Conservation (phyloP, 257 asterid genomes). For the Nicotiana obtusifolia region DNA sequence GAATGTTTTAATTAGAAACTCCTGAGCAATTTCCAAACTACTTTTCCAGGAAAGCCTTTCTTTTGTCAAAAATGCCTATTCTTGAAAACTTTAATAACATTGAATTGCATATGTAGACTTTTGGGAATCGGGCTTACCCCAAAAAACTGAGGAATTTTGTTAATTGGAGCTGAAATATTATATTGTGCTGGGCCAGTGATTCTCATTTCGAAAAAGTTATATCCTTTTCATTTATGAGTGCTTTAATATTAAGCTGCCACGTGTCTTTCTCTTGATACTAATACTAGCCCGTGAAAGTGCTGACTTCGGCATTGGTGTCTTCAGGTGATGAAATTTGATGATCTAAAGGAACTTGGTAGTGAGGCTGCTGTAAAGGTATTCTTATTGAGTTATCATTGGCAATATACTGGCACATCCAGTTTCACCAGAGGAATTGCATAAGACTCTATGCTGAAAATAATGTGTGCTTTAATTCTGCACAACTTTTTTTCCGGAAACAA, state of each 20-base stretch:
- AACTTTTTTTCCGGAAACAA: background rate
- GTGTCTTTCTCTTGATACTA: background rate
- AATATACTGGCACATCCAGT: background rate
- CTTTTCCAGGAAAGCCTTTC: background rate
- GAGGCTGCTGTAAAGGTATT: constrained; percentile 93
- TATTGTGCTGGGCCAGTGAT: background rate
- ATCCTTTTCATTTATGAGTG: background rate
- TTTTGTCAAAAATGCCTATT: background rate
- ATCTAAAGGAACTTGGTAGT: constrained; percentile 83
- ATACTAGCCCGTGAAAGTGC: background rate
- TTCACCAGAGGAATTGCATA: background rate
- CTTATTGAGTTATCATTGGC: background rate
- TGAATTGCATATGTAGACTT: background rate
- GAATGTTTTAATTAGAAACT: background rate
- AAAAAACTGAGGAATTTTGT: background rate
- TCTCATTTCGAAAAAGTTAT: background rate
- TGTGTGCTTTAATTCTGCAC: background rate
- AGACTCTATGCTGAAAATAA: background rate
- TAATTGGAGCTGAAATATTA: background rate
- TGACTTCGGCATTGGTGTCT: constrained; percentile 15
- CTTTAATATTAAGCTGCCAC: background rate
- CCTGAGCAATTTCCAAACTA: background rate
- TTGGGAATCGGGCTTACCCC: background rate
- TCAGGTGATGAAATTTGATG: constrained; percentile 97
- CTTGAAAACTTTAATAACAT: background rate